phyloP scores from a whole-genome alignment of 2,329 filamentous ascomycete species.

The Coniochaeta prunicola region DNA sequence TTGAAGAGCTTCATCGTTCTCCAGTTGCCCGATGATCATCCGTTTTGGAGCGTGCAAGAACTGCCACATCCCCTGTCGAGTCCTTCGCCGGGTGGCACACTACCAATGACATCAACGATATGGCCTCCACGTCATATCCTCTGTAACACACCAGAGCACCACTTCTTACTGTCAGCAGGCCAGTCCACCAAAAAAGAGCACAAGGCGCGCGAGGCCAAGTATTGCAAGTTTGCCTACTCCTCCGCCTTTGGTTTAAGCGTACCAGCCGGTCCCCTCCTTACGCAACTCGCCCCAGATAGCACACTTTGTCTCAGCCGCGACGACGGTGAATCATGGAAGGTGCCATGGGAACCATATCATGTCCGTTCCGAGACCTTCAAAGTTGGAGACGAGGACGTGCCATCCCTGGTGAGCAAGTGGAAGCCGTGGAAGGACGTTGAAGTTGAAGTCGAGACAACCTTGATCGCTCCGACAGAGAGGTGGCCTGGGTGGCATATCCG shows the following conservation, averaged over 20 bases:
- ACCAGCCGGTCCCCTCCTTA: constrained; percentile 20
- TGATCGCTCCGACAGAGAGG: not conserved
- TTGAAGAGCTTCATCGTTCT: constrained; percentile 30
- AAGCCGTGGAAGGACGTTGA: not conserved
- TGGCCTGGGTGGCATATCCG: not conserved
- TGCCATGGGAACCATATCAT: not conserved
- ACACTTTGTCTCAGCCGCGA: constrained; percentile 13
- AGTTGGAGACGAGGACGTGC: not conserved
- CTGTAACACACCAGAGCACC: not conserved
- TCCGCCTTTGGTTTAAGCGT: constrained; percentile 31
- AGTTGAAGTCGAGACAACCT: not conserved
- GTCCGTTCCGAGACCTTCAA: not conserved
- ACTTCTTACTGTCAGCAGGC: not conserved
- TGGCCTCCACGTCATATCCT: not conserved
- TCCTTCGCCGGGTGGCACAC: not conserved
- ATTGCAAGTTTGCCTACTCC: constrained; percentile 33
- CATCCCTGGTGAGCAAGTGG: not conserved
- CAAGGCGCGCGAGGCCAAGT: constrained; percentile 17
- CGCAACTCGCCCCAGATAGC: constrained; percentile 18
- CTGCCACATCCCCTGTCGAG: not conserved
- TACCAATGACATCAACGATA: not conserved
- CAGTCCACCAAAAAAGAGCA: not conserved
- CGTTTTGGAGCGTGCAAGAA: constrained; percentile 16
- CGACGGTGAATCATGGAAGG: constrained; percentile 11
- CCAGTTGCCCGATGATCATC: constrained; percentile 18